Conservation (phyloP, 257 asterid genomes). For the Penstemon newberryi region DNA sequence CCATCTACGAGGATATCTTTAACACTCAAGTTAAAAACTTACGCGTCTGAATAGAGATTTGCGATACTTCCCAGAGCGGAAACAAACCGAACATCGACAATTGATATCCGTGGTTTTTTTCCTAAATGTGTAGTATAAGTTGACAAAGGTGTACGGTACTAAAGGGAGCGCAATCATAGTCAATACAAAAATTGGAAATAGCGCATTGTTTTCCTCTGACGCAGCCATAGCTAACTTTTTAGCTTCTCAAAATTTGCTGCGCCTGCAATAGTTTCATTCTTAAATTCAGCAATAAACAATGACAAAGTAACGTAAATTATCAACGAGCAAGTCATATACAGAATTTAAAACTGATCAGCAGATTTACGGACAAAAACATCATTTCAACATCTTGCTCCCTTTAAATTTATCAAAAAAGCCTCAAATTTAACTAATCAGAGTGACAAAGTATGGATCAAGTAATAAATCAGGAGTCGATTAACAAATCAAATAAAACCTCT, state of each 20-base stretch:
- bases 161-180: slow-evolving; percentile 92
- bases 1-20: slow-evolving; percentile 11
- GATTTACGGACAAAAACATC: neutral
- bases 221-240: slow-evolving; percentile 62
- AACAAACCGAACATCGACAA: slow-evolving; percentile 90
- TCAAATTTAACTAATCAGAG: slow-evolving; percentile 2
- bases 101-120: slow-evolving; percentile 62
- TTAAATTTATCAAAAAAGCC: slow-evolving; percentile 1
- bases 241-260: slow-evolving; percentile 23
- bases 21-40: slow-evolving; percentile 32
- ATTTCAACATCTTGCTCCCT: slow-evolving; percentile 12
- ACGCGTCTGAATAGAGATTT: slow-evolving; percentile 90
- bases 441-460: slow-evolving; percentile 19
- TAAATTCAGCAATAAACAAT: slow-evolving; percentile 14
- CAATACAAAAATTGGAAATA: slow-evolving; percentile 91
- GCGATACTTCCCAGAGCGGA: slow-evolving; percentile 89
- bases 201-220: slow-evolving; percentile 84
- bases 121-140: slow-evolving; percentile 58
- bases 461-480: neutral
- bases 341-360: neutral
- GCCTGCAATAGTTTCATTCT: slow-evolving; percentile 24
- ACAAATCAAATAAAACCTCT: slow-evolving; percentile 32
- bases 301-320: neutral
- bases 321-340: slow-evolving; percentile 4
- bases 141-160: slow-evolving; percentile 86